Conservation (phyloP, 148 eudicot genomes). For the Pharnaceum exiguum region DNA sequence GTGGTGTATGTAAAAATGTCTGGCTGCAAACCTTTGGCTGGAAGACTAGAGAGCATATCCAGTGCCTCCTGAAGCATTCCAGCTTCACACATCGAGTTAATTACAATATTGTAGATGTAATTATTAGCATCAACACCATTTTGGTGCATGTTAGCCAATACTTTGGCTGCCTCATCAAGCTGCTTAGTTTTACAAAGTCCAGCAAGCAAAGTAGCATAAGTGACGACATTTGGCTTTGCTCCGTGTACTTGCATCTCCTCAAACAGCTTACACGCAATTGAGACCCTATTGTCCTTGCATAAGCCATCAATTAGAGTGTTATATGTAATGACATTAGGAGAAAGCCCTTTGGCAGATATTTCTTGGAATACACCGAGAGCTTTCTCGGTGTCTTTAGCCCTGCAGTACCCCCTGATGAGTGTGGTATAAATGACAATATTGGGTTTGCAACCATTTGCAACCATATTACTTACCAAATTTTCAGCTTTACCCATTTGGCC, state of each 20-base stretch:
- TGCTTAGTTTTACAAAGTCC: conserved; percentile 22
- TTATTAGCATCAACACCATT: conserved; percentile 22
- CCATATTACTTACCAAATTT: conserved; percentile 1
- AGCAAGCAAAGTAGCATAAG: conserved; percentile 12
- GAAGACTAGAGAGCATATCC: no score
- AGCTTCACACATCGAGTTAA: no score
- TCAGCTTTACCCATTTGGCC: conserved; percentile 7
- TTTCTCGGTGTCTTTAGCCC: not conserved
- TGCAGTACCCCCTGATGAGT: conserved; percentile 16
- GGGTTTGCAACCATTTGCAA: not conserved
- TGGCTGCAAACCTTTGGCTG: no score
- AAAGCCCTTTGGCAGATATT: conserved; percentile 1
- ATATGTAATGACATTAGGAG: not conserved
- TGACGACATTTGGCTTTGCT: conserved; percentile 10
- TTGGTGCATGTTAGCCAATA: conserved; percentile 19
- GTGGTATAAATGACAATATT: conserved; percentile 7
- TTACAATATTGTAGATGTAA: conserved; percentile 10
- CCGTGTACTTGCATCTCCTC: not conserved
- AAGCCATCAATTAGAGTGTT: conserved; percentile 20
- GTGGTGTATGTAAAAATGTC: no score
- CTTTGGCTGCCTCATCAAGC: conserved; percentile 13
- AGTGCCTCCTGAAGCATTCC: no score
- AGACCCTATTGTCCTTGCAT: conserved; percentile 20
- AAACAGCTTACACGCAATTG: conserved; percentile 9
- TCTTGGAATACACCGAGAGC: conserved; percentile 5